These are phyloP conservation scores for Scedosporium boydii DNA, from an alignment of 2,329 filamentous ascomycete species.

Conservation along the genomic window DNA sequence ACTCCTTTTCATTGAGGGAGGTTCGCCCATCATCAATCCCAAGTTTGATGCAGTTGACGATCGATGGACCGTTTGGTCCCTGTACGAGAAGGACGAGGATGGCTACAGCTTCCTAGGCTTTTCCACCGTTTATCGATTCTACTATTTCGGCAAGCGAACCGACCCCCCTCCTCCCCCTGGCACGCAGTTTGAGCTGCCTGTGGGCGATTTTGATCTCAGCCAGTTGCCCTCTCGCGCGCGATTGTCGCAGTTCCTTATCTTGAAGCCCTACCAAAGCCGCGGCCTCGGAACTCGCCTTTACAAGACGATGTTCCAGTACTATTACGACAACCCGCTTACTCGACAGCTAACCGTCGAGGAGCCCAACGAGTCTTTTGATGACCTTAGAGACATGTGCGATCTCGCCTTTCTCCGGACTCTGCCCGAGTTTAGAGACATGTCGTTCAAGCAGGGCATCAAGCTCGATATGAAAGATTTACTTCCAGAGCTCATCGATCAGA, in stretches of 20 bases:
- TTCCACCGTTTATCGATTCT: constrained; percentile 83
- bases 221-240: constrained; percentile 68
- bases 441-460: constrained; percentile 40
- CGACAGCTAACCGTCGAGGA: constrained; percentile 89
- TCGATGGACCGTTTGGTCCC: constrained; percentile 86
- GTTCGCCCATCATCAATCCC: constrained; percentile 55
- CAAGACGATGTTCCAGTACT: constrained; percentile 63
- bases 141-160: constrained; percentile 40
- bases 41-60: constrained; percentile 53
- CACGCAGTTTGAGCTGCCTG: constrained; percentile 30
- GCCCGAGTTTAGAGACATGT: constrained; percentile 47
- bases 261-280: constrained; percentile 75
- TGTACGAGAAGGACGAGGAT: constrained; percentile 59
- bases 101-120: constrained; percentile 83
- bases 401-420: constrained; percentile 52
- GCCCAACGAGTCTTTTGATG: constrained; percentile 78
- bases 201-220: constrained; percentile 38
- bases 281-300: constrained; percentile 78
- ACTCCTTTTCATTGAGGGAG: constrained; percentile 86
- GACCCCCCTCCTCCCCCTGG: constrained; percentile 26
- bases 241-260: constrained; percentile 86
- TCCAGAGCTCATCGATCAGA: constrained; percentile 43
- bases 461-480: constrained; percentile 27
- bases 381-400: constrained; percentile 68
- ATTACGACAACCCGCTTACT: constrained; percentile 57